phyloP scores from a whole-genome alignment of 805 yeast genomes.

The Candida chauliodis region DNA sequence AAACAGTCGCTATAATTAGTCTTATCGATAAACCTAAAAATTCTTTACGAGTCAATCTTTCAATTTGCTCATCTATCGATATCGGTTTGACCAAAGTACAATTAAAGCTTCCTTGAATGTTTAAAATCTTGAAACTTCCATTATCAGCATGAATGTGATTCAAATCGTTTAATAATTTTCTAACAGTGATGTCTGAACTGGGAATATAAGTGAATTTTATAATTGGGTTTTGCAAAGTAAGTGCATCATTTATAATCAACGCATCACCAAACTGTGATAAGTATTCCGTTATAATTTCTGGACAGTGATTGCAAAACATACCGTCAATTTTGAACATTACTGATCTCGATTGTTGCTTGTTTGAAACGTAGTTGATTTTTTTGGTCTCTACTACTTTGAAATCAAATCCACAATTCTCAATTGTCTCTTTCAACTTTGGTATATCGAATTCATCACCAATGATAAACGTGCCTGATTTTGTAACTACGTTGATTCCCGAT shows the following conservation, averaged over 20 bases:
- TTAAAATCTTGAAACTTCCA: slow-evolving; percentile 15
- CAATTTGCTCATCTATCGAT: slow-evolving; percentile 62
- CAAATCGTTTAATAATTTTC: slow-evolving; percentile 51
- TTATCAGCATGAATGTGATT: slow-evolving; percentile 31
- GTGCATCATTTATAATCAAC: slow-evolving; percentile 51
- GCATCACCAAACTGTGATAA: slow-evolving; percentile 54
- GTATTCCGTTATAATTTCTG: slow-evolving; percentile 48
- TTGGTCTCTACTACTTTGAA: slow-evolving; percentile 45
- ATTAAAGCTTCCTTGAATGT: slow-evolving; percentile 34
- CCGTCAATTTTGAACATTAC: slow-evolving; percentile 57
- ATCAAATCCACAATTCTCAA: slow-evolving; percentile 69
- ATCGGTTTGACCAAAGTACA: slow-evolving; percentile 52
- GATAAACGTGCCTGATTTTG: slow-evolving; percentile 61
- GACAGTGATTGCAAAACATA: slow-evolving; percentile 72
- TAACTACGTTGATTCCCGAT: slow-evolving; percentile 52
- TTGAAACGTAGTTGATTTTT: slow-evolving; percentile 45
- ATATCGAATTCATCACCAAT: slow-evolving; percentile 37
- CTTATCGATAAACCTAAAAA: slow-evolving; percentile 44
- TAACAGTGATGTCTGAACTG: slow-evolving; percentile 46
- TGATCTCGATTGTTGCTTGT: slow-evolving; percentile 49
- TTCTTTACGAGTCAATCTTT: slow-evolving; percentile 46
- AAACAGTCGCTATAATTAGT: slow-evolving; percentile 44
- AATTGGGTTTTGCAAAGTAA: slow-evolving; percentile 53
- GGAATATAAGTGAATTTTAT: slow-evolving; percentile 68
- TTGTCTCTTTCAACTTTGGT: slow-evolving; percentile 42